These are phyloP conservation scores for Ilex asprella DNA, from an alignment of 257 asterid species.

Conservation along the genomic window DNA sequence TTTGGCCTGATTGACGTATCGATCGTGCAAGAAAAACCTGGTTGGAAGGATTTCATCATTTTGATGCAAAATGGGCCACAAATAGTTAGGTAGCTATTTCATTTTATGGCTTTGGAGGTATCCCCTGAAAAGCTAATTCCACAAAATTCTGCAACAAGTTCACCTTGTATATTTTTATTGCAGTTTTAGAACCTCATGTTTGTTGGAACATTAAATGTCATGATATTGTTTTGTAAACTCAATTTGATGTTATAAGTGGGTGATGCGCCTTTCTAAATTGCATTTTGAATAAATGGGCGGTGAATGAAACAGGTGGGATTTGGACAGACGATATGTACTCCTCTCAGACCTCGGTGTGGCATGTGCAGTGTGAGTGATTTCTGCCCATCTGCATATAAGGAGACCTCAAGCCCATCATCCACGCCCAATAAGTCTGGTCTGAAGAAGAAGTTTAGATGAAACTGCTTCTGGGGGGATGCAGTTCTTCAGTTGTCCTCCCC, in stretches of 20 bases:
- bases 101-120: not conserved
- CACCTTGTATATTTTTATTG: not conserved
- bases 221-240: too few species aligned
- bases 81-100: not conserved
- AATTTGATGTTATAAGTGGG: not conserved
- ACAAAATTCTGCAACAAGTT: not conserved
- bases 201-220: not conserved
- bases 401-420: constrained; percentile 47
- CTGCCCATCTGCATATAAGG: constrained; percentile 87
- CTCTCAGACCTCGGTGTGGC: constrained; percentile 80
- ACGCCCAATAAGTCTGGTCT: constrained; percentile 32
- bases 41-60: not conserved
- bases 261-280: constrained; percentile 1
- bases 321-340: constrained; percentile 91
- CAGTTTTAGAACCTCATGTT: not conserved
- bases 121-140: not conserved
- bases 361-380: constrained; percentile 51
- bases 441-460: not conserved
- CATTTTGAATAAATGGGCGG: not conserved
- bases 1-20: not conserved
- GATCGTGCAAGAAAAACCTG: not conserved
- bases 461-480: not conserved
- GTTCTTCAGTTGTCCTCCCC: not conserved
- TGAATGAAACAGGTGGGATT: constrained; percentile 67
- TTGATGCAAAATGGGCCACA: not conserved